These are phyloP conservation scores for Crucihimalaya himalaica DNA, from an alignment of 345 rosid species.

Conservation along the genomic window DNA sequence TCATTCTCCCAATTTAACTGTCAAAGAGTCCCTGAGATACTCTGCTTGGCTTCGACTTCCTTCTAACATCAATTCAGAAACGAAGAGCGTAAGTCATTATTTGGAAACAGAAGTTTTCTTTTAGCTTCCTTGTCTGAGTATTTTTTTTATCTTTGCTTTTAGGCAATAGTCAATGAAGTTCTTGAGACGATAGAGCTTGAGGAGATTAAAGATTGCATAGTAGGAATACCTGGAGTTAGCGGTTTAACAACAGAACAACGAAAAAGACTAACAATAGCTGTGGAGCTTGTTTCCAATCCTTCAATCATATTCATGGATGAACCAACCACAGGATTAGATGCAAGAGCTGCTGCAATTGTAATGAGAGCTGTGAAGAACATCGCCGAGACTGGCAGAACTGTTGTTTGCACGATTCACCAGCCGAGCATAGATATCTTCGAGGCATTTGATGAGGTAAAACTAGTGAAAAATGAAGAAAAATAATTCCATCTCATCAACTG, in stretches of 20 bases:
- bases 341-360: slow-evolving; percentile 58
- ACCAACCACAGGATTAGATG: slow-evolving; percentile 55
- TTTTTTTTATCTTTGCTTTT: not conserved
- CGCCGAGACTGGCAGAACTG: slow-evolving; percentile 47
- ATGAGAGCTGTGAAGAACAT: slow-evolving; percentile 54
- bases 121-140: not conserved
- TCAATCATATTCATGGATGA: slow-evolving; percentile 59
- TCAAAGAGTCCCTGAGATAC: slow-evolving; percentile 54
- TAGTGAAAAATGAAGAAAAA: not conserved
- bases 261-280: slow-evolving; percentile 49
- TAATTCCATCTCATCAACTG: not conserved
- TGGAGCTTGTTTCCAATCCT: slow-evolving; percentile 53
- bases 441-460: slow-evolving; percentile 50
- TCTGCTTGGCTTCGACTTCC: slow-evolving; percentile 60
- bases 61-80: slow-evolving; percentile 31
- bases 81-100: slow-evolving; percentile 24
- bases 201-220: slow-evolving; percentile 44
- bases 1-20: slow-evolving; percentile 63
- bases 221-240: slow-evolving; percentile 42
- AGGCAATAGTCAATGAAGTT: slow-evolving; percentile 47
- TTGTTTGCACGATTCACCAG: slow-evolving; percentile 58
- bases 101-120: not conserved
- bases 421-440: slow-evolving; percentile 50
- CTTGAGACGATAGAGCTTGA: slow-evolving; percentile 51
- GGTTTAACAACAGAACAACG: slow-evolving; percentile 56